Base-by-base conservation (phyloP, 441 rosid genomes). In the Erodium texanum region DNA sequence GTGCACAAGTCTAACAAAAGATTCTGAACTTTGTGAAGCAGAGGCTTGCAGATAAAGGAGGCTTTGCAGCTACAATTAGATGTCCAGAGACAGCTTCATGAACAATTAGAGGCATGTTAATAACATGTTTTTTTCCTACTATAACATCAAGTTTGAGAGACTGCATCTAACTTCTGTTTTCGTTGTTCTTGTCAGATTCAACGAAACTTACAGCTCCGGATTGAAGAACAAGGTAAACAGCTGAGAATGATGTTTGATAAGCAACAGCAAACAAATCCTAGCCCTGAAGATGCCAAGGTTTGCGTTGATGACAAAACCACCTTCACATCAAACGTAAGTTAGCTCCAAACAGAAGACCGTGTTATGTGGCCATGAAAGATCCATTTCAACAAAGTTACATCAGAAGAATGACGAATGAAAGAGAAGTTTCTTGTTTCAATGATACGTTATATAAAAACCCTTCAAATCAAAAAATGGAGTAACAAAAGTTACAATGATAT, bases 221-320 rank as follows among this genome's bases (percentile, higher is more conserved):
- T 89, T 24, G 99, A 93, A 83, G 96, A 88, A 70, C 99, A 93
- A 77, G 95, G 93, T 50, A 82, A 73, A 77, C 86, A 89, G 27
- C 84, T 93, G n/a, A 83, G 82, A 80, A 81, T 68, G 80, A 85
- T 93, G 95, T 86, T 93, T 69, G 95, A 90, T 67, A 85, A 86
- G 72, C 98, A 87, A 67, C 89, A 83, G 67, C 83, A 79, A 74
- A 77, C 82, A 32, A 85, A 67, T 23, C 78, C 3, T 64, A 70
- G 67, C 58, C 69, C 78, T 14, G 29, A 27, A 27, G 29, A 27
- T 27, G 29, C 29, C 29, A 27, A 27, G 29, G 29, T 27, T 27
- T 27, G 2, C 2, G 29, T 27, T 50, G 19, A 50, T 50, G 48
- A 41, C 10, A 15, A 50, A 3, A 50, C 79, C 54, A 76, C 74